These are phyloP conservation scores for Colletotrichum orbiculare DNA, from an alignment of 2,329 filamentous ascomycete genomes.

Conservation along the genomic window DNA sequence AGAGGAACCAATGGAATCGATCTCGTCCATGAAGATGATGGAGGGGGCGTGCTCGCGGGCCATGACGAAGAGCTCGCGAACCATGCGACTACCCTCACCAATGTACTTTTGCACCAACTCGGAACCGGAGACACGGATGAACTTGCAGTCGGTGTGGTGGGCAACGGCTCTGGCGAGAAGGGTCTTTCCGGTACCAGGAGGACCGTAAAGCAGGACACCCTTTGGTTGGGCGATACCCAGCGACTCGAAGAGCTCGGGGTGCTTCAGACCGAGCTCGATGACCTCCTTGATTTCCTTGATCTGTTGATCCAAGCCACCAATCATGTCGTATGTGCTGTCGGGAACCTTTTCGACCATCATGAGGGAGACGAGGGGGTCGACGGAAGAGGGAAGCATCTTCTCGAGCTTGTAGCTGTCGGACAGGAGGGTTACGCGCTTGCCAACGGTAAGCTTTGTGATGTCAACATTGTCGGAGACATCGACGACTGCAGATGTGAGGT, in stretches of 20 bases:
- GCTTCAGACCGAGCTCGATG: conserved; percentile 97
- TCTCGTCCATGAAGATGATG: conserved; percentile 99
- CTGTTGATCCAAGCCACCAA: conserved; percentile 97
- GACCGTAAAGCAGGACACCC: conserved; percentile 95
- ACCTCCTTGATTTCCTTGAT: conserved; percentile 99
- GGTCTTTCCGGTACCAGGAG: conserved; percentile 97
- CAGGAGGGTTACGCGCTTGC: conserved; percentile 95
- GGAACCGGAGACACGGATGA: conserved; percentile 95
- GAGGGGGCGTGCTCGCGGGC: conserved; percentile 96
- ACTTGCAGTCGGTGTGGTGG: conserved; percentile 99
- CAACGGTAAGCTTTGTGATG: conserved; percentile 92
- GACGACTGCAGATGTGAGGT: conserved; percentile 73
- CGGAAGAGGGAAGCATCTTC: conserved; percentile 97
- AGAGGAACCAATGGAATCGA: conserved; percentile 97
- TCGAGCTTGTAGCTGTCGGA: conserved; percentile 99
- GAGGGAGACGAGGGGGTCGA: conserved; percentile 96
- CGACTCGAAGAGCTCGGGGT: conserved; percentile 98
- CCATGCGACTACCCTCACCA: conserved; percentile 97
- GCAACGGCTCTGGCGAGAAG: conserved; percentile 94
- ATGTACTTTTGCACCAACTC: conserved; percentile 99
- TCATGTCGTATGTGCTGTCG: conserved; percentile 99
- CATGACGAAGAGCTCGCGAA: conserved; percentile 99
- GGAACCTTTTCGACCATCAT: conserved; percentile 99
- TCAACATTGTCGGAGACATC: conserved; percentile 96
- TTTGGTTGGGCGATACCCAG: conserved; percentile 98